These are phyloP conservation scores for Xerocomellus dryophilus DNA, from an alignment of 768 basidiomycete species.

Conservation along the genomic window DNA sequence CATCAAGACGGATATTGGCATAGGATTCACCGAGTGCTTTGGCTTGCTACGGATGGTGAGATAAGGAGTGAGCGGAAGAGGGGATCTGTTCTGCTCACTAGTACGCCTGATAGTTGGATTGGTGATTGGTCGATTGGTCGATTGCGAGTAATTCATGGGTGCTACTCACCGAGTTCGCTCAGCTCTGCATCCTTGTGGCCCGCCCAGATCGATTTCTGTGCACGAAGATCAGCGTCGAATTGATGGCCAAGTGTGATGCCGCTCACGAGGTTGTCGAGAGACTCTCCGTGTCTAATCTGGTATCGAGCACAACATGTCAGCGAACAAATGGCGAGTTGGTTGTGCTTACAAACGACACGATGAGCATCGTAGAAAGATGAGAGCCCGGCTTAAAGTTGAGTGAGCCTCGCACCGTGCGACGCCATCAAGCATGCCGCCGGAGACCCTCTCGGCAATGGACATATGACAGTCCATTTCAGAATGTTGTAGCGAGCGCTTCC, in stretches of 20 bases:
- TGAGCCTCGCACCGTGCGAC: too few relatives aligned
- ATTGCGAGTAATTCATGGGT: neutral
- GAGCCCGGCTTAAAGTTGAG: neutral
- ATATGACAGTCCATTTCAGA: too few relatives aligned
- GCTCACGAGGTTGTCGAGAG: constrained; percentile 69
- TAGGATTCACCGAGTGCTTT: constrained; percentile 58
- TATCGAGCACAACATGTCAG: neutral
- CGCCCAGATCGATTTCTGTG: constrained; percentile 58
- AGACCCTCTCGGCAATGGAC: too few relatives aligned
- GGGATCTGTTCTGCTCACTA: constrained; percentile 34
- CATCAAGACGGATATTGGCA: constrained; percentile 43
- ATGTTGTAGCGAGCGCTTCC: too few relatives aligned
- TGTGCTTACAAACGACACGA: constrained; percentile 29
- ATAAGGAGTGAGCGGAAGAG: neutral
- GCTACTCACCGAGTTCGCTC: constrained; percentile 63
- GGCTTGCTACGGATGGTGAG: constrained; percentile 48
- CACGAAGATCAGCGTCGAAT: neutral
- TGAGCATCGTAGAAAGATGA: constrained; percentile 14
- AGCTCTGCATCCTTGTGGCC: constrained; percentile 76
- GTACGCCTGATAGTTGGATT: constrained; percentile 45
- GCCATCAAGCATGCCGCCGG: too few relatives aligned
- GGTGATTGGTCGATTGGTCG: too few relatives aligned
- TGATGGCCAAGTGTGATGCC: too few relatives aligned
- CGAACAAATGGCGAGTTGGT: neutral
- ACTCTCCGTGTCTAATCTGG: constrained; percentile 76